Percentiles rank a stretch among this genome's conserved stretches.
Conservation (phyloP, 2,329 filamentous ascomycete genomes). For the Colletotrichum spaethianum region DNA sequence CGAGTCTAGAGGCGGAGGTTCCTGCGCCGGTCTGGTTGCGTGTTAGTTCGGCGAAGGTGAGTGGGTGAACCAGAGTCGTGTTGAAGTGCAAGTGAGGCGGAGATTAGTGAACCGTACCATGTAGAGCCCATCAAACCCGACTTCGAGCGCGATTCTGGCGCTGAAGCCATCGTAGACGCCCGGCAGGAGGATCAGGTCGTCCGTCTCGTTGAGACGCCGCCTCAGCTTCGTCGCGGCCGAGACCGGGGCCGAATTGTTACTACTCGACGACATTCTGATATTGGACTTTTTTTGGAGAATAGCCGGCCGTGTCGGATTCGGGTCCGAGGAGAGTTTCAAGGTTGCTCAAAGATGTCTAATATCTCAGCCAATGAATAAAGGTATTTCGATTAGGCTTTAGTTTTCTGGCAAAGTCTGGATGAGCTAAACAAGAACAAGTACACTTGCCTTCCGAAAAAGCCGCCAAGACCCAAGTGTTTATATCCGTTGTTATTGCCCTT, state of each 20-base stretch:
- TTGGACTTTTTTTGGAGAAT: not conserved
- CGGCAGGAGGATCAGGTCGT: slow-evolving; percentile 68
- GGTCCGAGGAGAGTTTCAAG: not conserved
- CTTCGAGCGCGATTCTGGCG: slow-evolving; percentile 72
- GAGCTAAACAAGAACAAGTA: not conserved
- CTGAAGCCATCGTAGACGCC: slow-evolving; percentile 80
- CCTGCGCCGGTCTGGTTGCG: slow-evolving; percentile 70
- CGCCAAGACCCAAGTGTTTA: not conserved
- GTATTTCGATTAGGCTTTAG: not conserved
- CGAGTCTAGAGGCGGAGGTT: slow-evolving; percentile 72
- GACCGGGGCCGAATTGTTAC: not conserved
- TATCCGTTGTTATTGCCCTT: not conserved
- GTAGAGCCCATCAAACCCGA: slow-evolving; percentile 77
- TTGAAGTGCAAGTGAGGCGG: not conserved
- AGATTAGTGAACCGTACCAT: slow-evolving; percentile 65
- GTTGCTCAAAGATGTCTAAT: not conserved
- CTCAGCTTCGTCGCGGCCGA: slow-evolving; percentile 55
- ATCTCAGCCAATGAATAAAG: not conserved
- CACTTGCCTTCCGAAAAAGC: not conserved
- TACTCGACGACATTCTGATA: slow-evolving; percentile 17
- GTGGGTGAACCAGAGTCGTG: not conserved
- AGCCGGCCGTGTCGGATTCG: no score
- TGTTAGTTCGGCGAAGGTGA: not conserved
- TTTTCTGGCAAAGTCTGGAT: not conserved
- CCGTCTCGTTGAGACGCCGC: slow-evolving; percentile 53